Conservation (phyloP, 805 yeast species). For the Candida coleopterorum region DNA sequence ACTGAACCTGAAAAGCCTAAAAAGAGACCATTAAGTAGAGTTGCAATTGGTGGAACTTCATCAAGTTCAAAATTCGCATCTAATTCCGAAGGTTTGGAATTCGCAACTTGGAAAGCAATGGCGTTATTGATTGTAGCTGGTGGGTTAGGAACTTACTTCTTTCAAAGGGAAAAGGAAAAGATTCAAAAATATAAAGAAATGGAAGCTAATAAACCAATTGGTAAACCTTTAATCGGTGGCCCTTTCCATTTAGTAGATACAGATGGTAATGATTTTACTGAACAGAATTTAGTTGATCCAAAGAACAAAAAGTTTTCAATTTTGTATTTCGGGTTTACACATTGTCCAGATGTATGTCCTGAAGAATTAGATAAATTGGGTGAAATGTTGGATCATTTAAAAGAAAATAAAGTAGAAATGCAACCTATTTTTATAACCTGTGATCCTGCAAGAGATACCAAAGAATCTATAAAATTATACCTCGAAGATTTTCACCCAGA, state of each 20-base stretch:
- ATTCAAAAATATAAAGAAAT: constrained; percentile 72
- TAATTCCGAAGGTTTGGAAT: constrained; percentile 46
- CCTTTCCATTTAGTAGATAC: constrained; percentile 71
- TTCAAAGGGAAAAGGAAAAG: constrained; percentile 72
- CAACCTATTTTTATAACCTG: constrained; percentile 94
- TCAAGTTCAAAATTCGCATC: constrained; percentile 29
- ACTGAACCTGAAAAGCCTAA: constrained; percentile 5
- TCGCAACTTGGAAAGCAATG: constrained; percentile 83
- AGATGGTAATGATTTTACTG: constrained; percentile 69
- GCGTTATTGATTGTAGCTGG: constrained; percentile 64
- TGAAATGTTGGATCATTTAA: constrained; percentile 58
- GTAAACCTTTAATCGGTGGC: constrained; percentile 92
- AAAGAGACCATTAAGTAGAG: constrained; percentile 69
- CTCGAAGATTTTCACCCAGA: constrained; percentile 85
- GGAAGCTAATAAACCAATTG: constrained; percentile 81
- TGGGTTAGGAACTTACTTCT: constrained; percentile 64
- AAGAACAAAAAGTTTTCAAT: constrained; percentile 60
- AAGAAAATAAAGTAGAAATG: constrained; percentile 51
- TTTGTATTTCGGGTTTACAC: constrained; percentile 93
- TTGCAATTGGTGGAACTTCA: constrained; percentile 64
- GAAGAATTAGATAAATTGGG: constrained; percentile 95
- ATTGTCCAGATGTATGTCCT: constrained; percentile 98
- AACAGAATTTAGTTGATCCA: constrained; percentile 62
- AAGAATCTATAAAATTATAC: constrained; percentile 78
- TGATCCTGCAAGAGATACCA: constrained; percentile 93